Conservation (phyloP, 2,329 filamentous ascomycete species). For the Mycocentrospora acerina region DNA sequence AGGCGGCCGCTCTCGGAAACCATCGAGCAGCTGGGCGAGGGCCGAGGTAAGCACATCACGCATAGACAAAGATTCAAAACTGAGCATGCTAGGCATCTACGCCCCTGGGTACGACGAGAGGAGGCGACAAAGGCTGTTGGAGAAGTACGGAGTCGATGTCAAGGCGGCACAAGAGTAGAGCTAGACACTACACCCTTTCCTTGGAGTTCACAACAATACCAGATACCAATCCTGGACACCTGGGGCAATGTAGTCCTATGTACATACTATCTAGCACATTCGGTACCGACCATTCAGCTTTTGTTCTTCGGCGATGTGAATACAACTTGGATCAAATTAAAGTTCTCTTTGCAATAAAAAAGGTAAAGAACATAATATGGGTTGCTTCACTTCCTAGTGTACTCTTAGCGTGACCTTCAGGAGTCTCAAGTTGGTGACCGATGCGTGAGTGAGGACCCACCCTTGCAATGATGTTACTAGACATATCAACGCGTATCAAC, state of each 20-base stretch:
- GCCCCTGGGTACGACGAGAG: conserved; percentile 83
- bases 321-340: no score
- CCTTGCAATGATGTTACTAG: no score
- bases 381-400: no score
- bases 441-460: no score
- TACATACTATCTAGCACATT: conserved; percentile 15
- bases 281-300: no score
- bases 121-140: conserved; percentile 76
- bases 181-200: conserved; percentile 19
- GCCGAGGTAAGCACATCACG: conserved; percentile 64
- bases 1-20: conserved; percentile 78
- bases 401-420: no score
- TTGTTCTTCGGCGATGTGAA: no score
- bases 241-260: conserved; percentile 12
- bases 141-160: conserved; percentile 85
- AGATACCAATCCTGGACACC: conserved; percentile 13
- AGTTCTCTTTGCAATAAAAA: no score
- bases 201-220: conserved; percentile 20
- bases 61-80: background rate
- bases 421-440: no score
- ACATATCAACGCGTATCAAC: no score
- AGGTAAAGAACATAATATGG: no score
- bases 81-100: conserved; percentile 65
- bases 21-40: conserved; percentile 78
- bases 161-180: conserved; percentile 30